Base-by-base conservation (phyloP, 2,329 filamentous ascomycete genomes). In the Monosporascus sp. region DNA sequence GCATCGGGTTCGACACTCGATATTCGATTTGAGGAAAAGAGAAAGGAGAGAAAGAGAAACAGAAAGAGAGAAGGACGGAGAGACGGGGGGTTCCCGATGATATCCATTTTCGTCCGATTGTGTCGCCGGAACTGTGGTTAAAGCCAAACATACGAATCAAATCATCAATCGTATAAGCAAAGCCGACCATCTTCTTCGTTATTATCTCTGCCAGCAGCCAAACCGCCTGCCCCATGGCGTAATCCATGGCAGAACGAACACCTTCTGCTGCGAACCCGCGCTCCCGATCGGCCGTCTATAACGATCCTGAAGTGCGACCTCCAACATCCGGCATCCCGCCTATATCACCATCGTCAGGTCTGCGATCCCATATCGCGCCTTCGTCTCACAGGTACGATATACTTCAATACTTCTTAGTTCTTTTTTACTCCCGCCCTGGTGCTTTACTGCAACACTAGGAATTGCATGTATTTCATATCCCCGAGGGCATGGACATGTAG, bases 211-310 rank as follows among this genome's bases (percentile, higher is more conserved):
- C 40, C 53, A 46, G 50, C 43, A 56, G 60, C 58, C 22, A 17
- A 9, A 24, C 43, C 48, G 55, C 72, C 70, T 74, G 78, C 74
- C 79, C 75, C 71, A 84, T 84, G 81, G 81, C 81, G 81, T 84
- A 83, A 81, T 81, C 78, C 79, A 84, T 84, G 81, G 81, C 81
- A 82, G 80, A 84, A 78, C 80, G 76, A 82, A 84, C 72, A 67
- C 66, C 58, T 60, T 53, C 61, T 68, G 60, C 69, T 71, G 71
- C 72, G 73, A 74, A 72, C 64, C 68, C 68, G 74, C 75, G 74
- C 71, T 73, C 74, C 68, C 72, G 73, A 77, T 75, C 74, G 74
- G 74, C 70, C 77, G 73, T 75, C 73, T 77, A 81, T 71, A 77
- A 78, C 78, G 75, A 79, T 66, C 63, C 65, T 54, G 60, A 67